Evolutionary conservation across 768 basidiomycete species (phyloP), one percentile per base, ranked within the genome.

Genomic region (Hypholoma sublateritium): DNA sequence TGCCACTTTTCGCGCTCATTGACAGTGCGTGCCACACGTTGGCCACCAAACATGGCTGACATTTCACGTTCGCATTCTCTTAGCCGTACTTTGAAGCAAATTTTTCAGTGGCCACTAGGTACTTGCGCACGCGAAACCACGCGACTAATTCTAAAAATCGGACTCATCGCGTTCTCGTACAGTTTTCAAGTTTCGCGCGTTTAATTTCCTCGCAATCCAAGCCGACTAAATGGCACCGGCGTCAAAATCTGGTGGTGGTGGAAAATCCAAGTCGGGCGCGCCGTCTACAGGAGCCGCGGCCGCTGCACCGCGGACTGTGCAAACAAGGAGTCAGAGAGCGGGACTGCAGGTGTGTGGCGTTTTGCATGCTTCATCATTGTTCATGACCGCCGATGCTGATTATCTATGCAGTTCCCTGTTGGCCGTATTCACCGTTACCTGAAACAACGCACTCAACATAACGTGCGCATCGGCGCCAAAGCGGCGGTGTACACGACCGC

Each of bases 401-500:
- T 32, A 9, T 17, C 46, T 7, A 16, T 42, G 0, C 64, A 95
- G 93, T 97, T 97, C 72, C 94, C 95, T 36, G 95, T 97, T 44
- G 94, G 95, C 50, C 95, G 95, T 92, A 95, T 97, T 55, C 95
- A 98, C 70, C 85, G 95, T 77, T 96, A 92, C 75, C 76, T 97
- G 62, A 95, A 97, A 71, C 88, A 88, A 68, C 84, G 90, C 62
- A 96, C 93, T 16, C 91, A 94, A 69, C 89, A 95, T 74, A 95
- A 95, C 68, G 88, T 96, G 53, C 89, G 95, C 36, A 93, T 98
- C 61, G 95, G 95, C 25, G 95, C 94, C n/a, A 97, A 97, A 71
- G 95, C 95, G 24, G 94, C 95, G 8, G 95, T 98, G 14, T 96
- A 96, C 72, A 93, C 93, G n/a, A 88, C 91, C 36, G 95, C 95